Evolutionary conservation across 192 early-diverging fungal species (phyloP).

Genomic region (Radiomyces spectabilis): DNA sequence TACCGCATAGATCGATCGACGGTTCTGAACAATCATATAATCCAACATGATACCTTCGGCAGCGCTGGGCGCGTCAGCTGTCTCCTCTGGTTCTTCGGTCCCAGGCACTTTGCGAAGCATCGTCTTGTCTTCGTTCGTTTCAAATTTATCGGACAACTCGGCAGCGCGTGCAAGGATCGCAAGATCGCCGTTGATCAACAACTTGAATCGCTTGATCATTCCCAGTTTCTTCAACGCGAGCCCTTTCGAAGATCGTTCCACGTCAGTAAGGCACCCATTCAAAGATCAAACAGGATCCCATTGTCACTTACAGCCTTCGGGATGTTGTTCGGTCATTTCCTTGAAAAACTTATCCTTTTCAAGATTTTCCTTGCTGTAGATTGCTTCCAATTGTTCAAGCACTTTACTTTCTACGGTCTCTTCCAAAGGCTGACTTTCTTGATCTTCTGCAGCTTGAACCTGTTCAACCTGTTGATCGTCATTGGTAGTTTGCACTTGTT

Average conservation of each 20-base stretch:
- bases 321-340: constrained; percentile 15
- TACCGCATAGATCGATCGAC: constrained; percentile 24
- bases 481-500: too few relatives aligned
- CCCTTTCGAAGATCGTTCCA: constrained; percentile 5
- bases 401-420: constrained; percentile 1
- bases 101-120: constrained; percentile 2
- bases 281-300: background rate
- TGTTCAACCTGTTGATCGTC: too few relatives aligned
- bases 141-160: constrained; percentile 6
- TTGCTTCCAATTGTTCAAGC: constrained; percentile 10
- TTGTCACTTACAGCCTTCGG: constrained; percentile 23
- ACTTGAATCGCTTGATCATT: constrained; percentile 23
- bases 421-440: too few relatives aligned
- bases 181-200: constrained; percentile 12
- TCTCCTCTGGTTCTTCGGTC: background rate
- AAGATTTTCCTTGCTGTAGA: constrained; percentile 14
- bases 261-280: background rate
- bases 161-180: constrained; percentile 1
- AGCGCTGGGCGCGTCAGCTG: background rate
- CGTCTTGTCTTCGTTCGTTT: constrained; percentile 17
- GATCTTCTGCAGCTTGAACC: too few relatives aligned
- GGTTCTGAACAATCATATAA: constrained; percentile 1
- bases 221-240: constrained; percentile 19
- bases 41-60: background rate
- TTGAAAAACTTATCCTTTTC: constrained; percentile 22